Conservation (phyloP, 2,329 filamentous ascomycete species). For the Diplodia intermedia region DNA sequence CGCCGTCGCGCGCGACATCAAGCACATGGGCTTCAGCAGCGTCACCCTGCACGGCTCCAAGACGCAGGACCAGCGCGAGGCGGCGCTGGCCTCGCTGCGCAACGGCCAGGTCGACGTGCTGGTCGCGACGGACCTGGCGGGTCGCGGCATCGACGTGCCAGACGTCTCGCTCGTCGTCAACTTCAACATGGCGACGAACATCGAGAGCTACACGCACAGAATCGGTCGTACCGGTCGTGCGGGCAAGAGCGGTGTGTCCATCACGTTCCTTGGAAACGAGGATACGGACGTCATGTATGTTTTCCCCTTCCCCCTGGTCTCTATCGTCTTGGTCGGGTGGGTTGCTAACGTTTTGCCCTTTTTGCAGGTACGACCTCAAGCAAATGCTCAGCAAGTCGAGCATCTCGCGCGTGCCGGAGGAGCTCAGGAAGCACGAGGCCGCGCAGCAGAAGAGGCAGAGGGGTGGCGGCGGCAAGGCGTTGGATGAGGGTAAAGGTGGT, state of each 20-base stretch:
- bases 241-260: conserved; percentile 93
- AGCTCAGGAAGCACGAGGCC: conserved; percentile 85
- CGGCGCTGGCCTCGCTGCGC: conserved; percentile 83
- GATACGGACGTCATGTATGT: conserved; percentile 83
- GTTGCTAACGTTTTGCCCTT: conserved; percentile 24
- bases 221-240: conserved; percentile 99
- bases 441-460: conserved; percentile 76
- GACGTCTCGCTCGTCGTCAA: conserved; percentile 96
- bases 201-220: conserved; percentile 98
- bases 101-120: conserved; percentile 83
- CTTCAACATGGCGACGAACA: conserved; percentile 97
- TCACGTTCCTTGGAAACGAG: conserved; percentile 92
- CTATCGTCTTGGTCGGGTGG: background rate
- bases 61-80: conserved; percentile 96
- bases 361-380: conserved; percentile 75
- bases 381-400: conserved; percentile 93
- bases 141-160: conserved; percentile 95
- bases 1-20: conserved; percentile 90
- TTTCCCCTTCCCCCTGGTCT: conserved; percentile 12
- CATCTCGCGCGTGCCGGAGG: conserved; percentile 89
- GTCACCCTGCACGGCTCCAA: conserved; percentile 95
- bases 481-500: conserved; percentile 41
- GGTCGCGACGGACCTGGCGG: conserved; percentile 93
- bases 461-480: conserved; percentile 39
- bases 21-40: conserved; percentile 86